Conservation (phyloP, 352 stramenopile genomes). For the Phytophthora pluvialis region DNA sequence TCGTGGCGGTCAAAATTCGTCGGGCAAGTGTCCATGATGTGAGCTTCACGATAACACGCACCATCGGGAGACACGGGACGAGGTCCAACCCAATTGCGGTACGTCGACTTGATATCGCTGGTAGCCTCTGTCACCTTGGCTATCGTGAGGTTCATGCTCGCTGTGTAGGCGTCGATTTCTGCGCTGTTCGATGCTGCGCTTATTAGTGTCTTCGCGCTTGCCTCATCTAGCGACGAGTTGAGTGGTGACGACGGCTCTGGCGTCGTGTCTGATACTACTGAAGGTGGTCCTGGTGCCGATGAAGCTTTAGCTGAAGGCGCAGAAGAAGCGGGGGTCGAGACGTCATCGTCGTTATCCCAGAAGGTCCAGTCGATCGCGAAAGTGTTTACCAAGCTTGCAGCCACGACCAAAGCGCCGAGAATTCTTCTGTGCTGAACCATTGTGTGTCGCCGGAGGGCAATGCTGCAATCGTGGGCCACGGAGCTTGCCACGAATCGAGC, state of each 20-base stretch:
- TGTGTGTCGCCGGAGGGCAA: background rate
- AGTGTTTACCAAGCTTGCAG: conserved; percentile 11
- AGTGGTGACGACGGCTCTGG: background rate
- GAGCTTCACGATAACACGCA: conserved; percentile 38
- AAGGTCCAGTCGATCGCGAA: conserved; percentile 21
- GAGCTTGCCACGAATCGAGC: conserved; percentile 4
- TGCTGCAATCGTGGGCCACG: conserved; percentile 1
- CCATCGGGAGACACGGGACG: conserved; percentile 22
- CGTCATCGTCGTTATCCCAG: conserved; percentile 18
- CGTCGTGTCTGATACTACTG: background rate
- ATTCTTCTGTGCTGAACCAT: conserved; percentile 2
- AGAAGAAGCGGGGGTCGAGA: background rate
- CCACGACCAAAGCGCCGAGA: conserved; percentile 15
- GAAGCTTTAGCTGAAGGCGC: background rate
- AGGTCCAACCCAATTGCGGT: conserved; percentile 44
- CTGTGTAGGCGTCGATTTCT: conserved; percentile 5
- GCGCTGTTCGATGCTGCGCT: conserved; percentile 1
- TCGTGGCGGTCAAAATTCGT: conserved; percentile 43
- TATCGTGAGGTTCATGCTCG: conserved; percentile 1
- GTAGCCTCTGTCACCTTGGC: conserved; percentile 7
- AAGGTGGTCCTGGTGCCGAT: conserved; percentile 4
- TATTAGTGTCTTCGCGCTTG: background rate
- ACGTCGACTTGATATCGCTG: conserved; percentile 20
- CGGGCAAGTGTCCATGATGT: conserved; percentile 22
- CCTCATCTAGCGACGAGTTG: conserved; percentile 1